Percentiles rank a stretch among this genome's conserved stretches.
phyloP scores from a whole-genome alignment of 2,329 filamentous ascomycete genomes.

The Calycina herbarum region DNA sequence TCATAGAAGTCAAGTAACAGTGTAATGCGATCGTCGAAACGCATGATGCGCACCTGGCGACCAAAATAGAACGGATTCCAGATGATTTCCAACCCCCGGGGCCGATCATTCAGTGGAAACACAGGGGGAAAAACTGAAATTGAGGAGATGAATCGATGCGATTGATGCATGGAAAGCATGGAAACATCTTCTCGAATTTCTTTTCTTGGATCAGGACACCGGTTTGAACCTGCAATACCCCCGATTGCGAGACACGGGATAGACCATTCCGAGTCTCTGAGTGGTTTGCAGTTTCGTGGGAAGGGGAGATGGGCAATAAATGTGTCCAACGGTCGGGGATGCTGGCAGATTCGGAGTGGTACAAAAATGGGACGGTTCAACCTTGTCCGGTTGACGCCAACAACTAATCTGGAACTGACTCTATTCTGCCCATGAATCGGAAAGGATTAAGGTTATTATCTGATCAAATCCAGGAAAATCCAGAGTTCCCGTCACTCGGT shows the following conservation, averaged over 20 bases:
- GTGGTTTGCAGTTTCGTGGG: slow-evolving; percentile 16
- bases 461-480: not conserved
- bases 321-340: slow-evolving; percentile 25
- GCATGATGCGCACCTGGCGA: slow-evolving; percentile 26
- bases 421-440: not conserved
- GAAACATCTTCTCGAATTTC: slow-evolving; percentile 6
- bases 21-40: slow-evolving; percentile 29
- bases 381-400: slow-evolving; percentile 11
- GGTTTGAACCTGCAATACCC: slow-evolving; percentile 1
- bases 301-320: slow-evolving; percentile 7
- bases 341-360: slow-evolving; percentile 22
- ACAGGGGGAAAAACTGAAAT: slow-evolving; percentile 20
- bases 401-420: not conserved
- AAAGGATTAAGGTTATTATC: slow-evolving; percentile 4
- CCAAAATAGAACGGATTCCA: slow-evolving; percentile 29
- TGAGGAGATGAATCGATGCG: slow-evolving; percentile 22
- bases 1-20: slow-evolving; percentile 13
- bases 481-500: not conserved
- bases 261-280: slow-evolving; percentile 25
- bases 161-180: slow-evolving; percentile 24
- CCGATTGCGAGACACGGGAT: slow-evolving; percentile 1
- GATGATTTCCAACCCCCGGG: slow-evolving; percentile 21
- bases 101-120: slow-evolving; percentile 26
- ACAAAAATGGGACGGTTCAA: slow-evolving; percentile 28
- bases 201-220: slow-evolving; percentile 19